phyloP scores from a whole-genome alignment of 1,284 basidiomycete genomes.

The Porogramme epimiltina region DNA sequence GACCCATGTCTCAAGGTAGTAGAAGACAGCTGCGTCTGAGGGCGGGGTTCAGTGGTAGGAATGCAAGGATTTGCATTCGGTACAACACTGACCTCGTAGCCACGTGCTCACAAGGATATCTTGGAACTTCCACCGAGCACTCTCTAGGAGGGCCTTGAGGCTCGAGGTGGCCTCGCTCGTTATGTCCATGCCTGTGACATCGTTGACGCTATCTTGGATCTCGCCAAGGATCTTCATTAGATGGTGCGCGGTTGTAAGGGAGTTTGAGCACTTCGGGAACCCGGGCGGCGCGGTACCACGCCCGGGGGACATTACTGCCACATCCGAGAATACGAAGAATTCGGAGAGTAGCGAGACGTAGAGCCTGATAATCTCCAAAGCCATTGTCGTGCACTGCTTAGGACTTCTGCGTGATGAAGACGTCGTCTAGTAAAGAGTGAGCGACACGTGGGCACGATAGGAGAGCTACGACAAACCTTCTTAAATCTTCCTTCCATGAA shows the following conservation, averaged over 20 bases:
- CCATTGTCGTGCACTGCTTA: slow-evolving; percentile 88
- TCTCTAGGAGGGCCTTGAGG: slow-evolving; percentile 78
- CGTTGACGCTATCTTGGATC: slow-evolving; percentile 84
- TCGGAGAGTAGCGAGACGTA: slow-evolving; percentile 88
- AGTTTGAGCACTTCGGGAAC: slow-evolving; percentile 78
- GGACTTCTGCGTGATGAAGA: slow-evolving; percentile 65
- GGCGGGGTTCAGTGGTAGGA: too few relatives aligned
- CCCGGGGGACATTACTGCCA: slow-evolving; percentile 56
- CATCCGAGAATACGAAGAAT: slow-evolving; percentile 88
- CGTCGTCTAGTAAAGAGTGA: slow-evolving; percentile 22
- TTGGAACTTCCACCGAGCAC: slow-evolving; percentile 85
- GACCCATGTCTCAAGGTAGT: slow-evolving; percentile 87
- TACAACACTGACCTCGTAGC: slow-evolving; percentile 73
- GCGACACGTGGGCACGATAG: background rate
- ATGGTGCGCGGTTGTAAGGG: slow-evolving; percentile 83
- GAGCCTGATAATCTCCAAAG: slow-evolving; percentile 85
- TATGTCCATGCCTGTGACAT: slow-evolving; percentile 82
- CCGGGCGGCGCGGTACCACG: slow-evolving; percentile 49
- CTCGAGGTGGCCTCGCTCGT: slow-evolving; percentile 71
- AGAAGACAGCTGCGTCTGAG: slow-evolving; percentile 85
- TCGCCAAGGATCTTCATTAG: slow-evolving; percentile 81
- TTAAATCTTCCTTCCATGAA: slow-evolving; percentile 93
- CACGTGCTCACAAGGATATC: slow-evolving; percentile 82
- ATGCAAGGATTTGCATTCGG: too few relatives aligned
- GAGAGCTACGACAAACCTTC: slow-evolving; percentile 56